Conservation (phyloP, 2,329 filamentous ascomycete genomes). For the Metarhizium guizhouense region DNA sequence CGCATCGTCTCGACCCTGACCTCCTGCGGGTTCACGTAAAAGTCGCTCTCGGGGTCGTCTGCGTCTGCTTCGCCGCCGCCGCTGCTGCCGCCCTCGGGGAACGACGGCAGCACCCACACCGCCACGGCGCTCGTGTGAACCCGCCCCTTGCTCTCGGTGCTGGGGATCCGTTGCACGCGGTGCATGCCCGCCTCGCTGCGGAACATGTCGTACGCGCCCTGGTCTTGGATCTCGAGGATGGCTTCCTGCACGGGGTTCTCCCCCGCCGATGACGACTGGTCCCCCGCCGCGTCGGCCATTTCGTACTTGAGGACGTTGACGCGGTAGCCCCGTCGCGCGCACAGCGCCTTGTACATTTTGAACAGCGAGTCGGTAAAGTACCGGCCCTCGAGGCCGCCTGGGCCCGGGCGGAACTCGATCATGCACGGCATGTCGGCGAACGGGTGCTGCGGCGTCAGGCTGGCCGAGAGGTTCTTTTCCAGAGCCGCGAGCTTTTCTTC, state of each 20-base stretch:
- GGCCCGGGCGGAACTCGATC: constrained; percentile 84
- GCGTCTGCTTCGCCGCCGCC: constrained; percentile 42
- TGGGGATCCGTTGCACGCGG: constrained; percentile 85
- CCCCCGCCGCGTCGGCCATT: constrained; percentile 54
- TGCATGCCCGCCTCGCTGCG: constrained; percentile 90
- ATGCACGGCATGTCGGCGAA: constrained; percentile 87
- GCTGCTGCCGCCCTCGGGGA: constrained; percentile 50
- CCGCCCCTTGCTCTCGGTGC: constrained; percentile 82
- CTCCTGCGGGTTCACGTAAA: constrained; percentile 78
- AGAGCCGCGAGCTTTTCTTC: constrained; percentile 52
- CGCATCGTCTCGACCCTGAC: constrained; percentile 85
- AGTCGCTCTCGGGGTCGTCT: constrained; percentile 82
- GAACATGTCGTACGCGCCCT: constrained; percentile 72
- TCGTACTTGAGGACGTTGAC: constrained; percentile 72
- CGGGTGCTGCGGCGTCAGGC: constrained; percentile 78
- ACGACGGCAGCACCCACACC: constrained; percentile 83
- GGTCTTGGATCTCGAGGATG: constrained; percentile 69
- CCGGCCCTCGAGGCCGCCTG: constrained; percentile 82
- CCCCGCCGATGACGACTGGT: constrained; percentile 40
- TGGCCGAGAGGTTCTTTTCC: constrained; percentile 59
- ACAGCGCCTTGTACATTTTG: constrained; percentile 82
- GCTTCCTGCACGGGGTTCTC: constrained; percentile 75
- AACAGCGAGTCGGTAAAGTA: constrained; percentile 83
- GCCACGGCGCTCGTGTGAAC: constrained; percentile 90
- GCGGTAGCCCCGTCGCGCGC: constrained; percentile 57